phyloP scores from a whole-genome alignment of 148 eudicot species.

The Rhododendron molle region DNA sequence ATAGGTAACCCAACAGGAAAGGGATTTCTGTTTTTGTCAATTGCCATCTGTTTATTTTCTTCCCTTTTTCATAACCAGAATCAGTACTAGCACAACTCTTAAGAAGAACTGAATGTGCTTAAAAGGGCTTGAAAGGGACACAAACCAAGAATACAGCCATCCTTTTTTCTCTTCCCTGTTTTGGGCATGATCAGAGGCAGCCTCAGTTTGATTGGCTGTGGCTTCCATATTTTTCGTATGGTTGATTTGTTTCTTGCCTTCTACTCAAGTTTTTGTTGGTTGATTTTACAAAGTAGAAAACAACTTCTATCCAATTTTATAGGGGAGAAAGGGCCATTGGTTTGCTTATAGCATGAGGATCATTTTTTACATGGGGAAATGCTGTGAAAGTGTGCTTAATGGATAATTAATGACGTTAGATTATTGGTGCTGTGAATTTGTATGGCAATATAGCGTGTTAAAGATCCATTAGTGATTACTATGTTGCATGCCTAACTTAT shows the following conservation, averaged over 20 bases:
- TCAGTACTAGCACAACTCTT: not conserved
- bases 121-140: not conserved
- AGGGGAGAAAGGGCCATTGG: not conserved
- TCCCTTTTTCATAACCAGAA: not conserved
- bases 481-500: not conserved
- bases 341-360: not conserved
- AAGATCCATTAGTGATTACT: not conserved
- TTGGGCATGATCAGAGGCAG: constrained; percentile 34
- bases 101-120: not conserved
- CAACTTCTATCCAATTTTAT: not conserved
- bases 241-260: not conserved
- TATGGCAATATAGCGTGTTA: not conserved
- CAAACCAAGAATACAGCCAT: constrained; percentile 44
- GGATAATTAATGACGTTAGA: too few relatives aligned
- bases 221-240: not conserved
- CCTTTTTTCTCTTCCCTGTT: constrained; percentile 41
- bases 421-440: not conserved
- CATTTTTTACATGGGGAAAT: not conserved
- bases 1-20: not conserved
- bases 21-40: not conserved
- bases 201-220: constrained; percentile 7
- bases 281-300: not conserved
- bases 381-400: not conserved
- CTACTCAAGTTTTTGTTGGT: not conserved
- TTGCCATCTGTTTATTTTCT: not conserved